These are phyloP conservation scores for Sugiyamaella japonica DNA, from an alignment of 1,139 yeast species.

Conservation along the genomic window DNA sequence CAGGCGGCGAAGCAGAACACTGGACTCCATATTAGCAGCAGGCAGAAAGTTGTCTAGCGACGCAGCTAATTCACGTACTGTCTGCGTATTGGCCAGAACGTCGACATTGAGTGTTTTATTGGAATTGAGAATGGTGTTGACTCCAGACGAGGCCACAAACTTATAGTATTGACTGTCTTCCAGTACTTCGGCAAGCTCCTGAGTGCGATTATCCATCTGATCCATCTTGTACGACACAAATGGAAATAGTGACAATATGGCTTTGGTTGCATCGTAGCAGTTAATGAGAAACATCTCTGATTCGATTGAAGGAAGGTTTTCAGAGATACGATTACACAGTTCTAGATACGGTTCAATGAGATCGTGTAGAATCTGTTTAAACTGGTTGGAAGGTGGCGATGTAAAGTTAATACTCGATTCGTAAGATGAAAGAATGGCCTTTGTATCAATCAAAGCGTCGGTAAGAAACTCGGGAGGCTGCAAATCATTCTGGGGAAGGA, in stretches of 20 bases:
- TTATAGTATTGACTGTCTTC: conserved; percentile 33
- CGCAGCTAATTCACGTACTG: conserved; percentile 2
- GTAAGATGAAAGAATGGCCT: conserved; percentile 38
- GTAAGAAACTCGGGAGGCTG: conserved; percentile 43
- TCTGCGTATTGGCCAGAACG: conserved; percentile 5
- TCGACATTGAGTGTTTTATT: conserved; percentile 7
- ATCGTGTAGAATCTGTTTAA: conserved; percentile 37
- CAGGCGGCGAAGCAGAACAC: conserved; percentile 34
- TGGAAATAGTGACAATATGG: conserved; percentile 37
- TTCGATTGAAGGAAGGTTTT: conserved; percentile 29
- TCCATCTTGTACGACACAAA: conserved; percentile 38
- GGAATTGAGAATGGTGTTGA: conserved; percentile 15
- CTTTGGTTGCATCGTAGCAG: conserved; percentile 39
- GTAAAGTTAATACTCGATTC: conserved; percentile 38
- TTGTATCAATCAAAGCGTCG: conserved; percentile 39
- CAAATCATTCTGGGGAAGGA: conserved; percentile 27
- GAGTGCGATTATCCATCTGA: conserved; percentile 35
- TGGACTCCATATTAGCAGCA: conserved; percentile 40
- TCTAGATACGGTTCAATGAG: conserved; percentile 41
- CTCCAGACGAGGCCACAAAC: conserved; percentile 36
- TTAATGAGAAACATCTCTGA: conserved; percentile 40
- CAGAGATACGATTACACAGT: conserved; percentile 37
- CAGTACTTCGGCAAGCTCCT: conserved; percentile 36
- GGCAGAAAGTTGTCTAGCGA: conserved; percentile 42
- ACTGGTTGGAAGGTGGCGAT: conserved; percentile 32